Percentiles rank a stretch among this genome's conserved stretches.
Conservation (phyloP, 2,329 filamentous ascomycete genomes). For the Lachnellula arida region DNA sequence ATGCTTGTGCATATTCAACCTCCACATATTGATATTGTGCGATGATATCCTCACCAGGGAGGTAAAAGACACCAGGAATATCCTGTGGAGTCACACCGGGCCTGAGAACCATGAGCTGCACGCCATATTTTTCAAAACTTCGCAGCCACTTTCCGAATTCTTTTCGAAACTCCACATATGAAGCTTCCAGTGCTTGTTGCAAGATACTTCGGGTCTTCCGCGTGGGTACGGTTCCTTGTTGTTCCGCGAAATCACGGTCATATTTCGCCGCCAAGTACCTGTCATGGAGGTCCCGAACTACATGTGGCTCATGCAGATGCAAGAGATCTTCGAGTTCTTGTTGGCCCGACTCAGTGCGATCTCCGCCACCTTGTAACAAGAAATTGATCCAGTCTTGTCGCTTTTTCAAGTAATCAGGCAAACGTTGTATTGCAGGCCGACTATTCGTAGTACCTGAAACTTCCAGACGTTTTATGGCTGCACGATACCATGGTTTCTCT, state of each 20-base stretch:
- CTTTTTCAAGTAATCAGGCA: conserved; percentile 1
- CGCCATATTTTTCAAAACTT: neutral
- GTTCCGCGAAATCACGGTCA: neutral
- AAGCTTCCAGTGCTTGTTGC: neutral
- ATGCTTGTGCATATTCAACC: neutral
- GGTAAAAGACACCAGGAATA: neutral
- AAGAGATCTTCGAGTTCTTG: neutral
- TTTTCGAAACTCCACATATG: neutral
- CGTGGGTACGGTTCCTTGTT: neutral
- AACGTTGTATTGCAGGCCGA: neutral
- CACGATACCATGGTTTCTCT: conserved; percentile 10
- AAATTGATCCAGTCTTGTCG: conserved; percentile 5
- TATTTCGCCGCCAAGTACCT: neutral
- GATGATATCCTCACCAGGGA: neutral
- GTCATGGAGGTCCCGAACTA: neutral
- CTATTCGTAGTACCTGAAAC: neutral
- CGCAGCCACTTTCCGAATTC: neutral
- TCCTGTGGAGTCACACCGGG: neutral
- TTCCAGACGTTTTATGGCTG: neutral
- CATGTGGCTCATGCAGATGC: neutral
- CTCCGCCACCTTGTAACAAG: neutral
- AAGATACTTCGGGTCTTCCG: neutral
- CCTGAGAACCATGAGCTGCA: conserved; percentile 1
- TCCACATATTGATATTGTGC: neutral
- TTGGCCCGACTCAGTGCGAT: neutral